Base-by-base conservation (phyloP, 2,329 filamentous ascomycete genomes). In the Phyllosticta citrichinensis region DNA sequence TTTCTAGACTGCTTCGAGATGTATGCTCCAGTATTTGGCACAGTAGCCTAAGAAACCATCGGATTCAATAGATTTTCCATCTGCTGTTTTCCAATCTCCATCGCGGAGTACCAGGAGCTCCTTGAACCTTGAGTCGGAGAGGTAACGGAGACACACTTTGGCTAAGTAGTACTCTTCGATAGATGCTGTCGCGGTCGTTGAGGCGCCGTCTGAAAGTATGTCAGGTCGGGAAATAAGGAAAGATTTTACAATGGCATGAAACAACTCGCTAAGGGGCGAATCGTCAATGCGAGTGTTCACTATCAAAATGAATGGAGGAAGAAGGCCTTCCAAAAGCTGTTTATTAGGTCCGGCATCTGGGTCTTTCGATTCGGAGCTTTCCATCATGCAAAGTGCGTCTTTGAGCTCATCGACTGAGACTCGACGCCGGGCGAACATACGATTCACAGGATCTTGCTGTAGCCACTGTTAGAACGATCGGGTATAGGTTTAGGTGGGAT, bases 1-100 rank as follows among this genome's bases (percentile, higher is more conserved):
- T 14, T 24, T 54, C 35, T 60, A 24, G 11, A 63, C 52, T 5
- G 56, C 62, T 19, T 64, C 63, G 5, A 64, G 55, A 51, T 64
- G 62, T 55, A 61, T 63, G 33, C 63, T 60, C 63, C 63, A 64
- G 27, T 63, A 64, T 52, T 64, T 64, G 35, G 63, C 62, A 6
- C 62, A 52, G 52, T 64, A 64, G 10, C 25, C 33, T 9, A 64
- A 22, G 12, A 64, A 52, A 27, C 60, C 56, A 10, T 64, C 59
- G 9, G n/a, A 6, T 12, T 55, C 40, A 19, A 62, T 58, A 4
- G 33, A n/a, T 55, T 55, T 19, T 9, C 60, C 58, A 2, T 17
- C 3, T 10, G 22, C 24, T 20, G 20, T 24, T 52, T 27, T 47
- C 54, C 58, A 51, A 25, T 50, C 24, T 19, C 54, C 51, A n/a